phyloP scores from a whole-genome alignment of 805 yeast species.

The Kodamaea kakaduensis region DNA sequence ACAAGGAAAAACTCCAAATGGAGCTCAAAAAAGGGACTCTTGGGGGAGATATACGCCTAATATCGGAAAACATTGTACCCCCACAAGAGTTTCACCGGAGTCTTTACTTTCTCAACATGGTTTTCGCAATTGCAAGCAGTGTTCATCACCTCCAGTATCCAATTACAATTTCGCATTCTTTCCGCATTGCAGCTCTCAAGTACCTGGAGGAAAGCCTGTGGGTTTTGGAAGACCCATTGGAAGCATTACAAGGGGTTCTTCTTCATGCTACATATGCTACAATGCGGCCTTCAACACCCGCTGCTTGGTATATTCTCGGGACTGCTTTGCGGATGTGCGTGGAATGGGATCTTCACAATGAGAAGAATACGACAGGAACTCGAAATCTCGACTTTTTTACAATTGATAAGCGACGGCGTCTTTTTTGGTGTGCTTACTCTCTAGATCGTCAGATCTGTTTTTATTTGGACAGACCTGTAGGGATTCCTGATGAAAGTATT shows the following conservation, averaged over 20 bases:
- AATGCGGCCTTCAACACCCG: slow-evolving; percentile 87
- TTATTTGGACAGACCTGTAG: slow-evolving; percentile 82
- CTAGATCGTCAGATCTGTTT: slow-evolving; percentile 84
- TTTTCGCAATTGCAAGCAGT: slow-evolving; percentile 78
- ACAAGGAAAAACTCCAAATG: slow-evolving; percentile 28
- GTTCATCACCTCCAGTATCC: slow-evolving; percentile 67
- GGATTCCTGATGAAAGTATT: slow-evolving; percentile 79
- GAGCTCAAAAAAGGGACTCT: slow-evolving; percentile 5
- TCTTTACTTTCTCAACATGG: slow-evolving; percentile 67
- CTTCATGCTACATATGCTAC: slow-evolving; percentile 66
- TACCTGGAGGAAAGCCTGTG: slow-evolving; percentile 49
- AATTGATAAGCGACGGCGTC: slow-evolving; percentile 55
- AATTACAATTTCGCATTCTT: slow-evolving; percentile 62
- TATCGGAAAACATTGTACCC: slow-evolving; percentile 36
- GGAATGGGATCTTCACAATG: slow-evolving; percentile 81
- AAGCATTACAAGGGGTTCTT: slow-evolving; percentile 68
- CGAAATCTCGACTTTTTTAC: slow-evolving; percentile 47
- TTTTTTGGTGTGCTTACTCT: slow-evolving; percentile 86
- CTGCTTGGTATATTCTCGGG: slow-evolving; percentile 90
- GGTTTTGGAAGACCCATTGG: slow-evolving; percentile 48
- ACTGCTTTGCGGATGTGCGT: slow-evolving; percentile 75
- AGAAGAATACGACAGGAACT: slow-evolving; percentile 26
- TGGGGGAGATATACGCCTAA: slow-evolving; percentile 14
- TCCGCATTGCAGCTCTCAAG: slow-evolving; percentile 59
- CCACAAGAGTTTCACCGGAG: slow-evolving; percentile 51